A percentile compares a stretch with the other conserved stretches of the same genome.
Evolutionary conservation across 2,329 filamentous ascomycete species (phyloP).

Genomic region (Corniculantispora saksenae): DNA sequence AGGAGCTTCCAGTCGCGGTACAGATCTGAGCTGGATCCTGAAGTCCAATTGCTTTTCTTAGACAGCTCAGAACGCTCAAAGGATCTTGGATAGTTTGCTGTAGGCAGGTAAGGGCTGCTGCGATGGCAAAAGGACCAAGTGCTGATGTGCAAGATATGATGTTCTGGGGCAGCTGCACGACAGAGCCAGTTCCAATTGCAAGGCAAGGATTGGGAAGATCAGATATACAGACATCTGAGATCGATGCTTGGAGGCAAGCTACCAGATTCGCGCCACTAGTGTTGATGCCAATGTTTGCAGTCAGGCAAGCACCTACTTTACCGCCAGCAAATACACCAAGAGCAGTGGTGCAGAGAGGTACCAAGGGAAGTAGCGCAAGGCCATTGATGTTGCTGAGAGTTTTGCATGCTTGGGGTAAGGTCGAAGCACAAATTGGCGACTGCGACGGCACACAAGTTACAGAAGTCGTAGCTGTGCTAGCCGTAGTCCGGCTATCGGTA

Average conservation of each 20-base stretch:
- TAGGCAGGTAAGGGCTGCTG: constrained; percentile 12
- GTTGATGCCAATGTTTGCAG: constrained; percentile 2
- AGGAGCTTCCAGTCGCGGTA: background rate
- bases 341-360: constrained; percentile 21
- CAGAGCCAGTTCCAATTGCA: background rate
- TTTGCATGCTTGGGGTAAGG: constrained; percentile 21
- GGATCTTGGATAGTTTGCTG: background rate
- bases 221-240: constrained; percentile 17
- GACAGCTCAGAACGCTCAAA: background rate
- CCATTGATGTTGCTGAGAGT: constrained; percentile 12
- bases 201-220: constrained; percentile 19
- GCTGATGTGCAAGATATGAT: constrained; percentile 16
- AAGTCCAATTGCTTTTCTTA: background rate
- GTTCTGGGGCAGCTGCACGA: background rate
- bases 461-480: background rate
- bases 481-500: background rate
- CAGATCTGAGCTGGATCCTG: background rate
- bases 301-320: constrained; percentile 9
- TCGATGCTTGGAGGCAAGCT: constrained; percentile 15
- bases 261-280: constrained; percentile 12
- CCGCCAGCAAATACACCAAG: constrained; percentile 21
- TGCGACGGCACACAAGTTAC: background rate
- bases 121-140: constrained; percentile 19
- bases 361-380: constrained; percentile 15
- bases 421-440: constrained; percentile 16